Conservation (phyloP, 1,284 basidiomycete species). For the Athelia psychrophila region DNA sequence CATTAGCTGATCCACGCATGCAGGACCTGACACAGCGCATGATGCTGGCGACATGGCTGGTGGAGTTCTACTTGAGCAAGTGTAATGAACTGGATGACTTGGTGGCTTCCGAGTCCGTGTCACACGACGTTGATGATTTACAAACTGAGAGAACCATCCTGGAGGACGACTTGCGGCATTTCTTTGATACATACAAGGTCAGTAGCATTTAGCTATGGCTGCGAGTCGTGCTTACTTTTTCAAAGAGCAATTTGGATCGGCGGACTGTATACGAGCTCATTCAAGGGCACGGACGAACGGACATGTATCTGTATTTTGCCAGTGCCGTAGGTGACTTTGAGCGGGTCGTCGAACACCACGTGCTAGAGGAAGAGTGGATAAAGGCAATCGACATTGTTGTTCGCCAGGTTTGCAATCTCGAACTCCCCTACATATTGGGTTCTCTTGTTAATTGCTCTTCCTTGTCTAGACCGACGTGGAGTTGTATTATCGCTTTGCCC, state of each 20-base stretch:
- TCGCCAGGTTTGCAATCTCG: slow-evolving; percentile 61
- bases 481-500: slow-evolving; percentile 91
- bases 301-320: slow-evolving; percentile 92
- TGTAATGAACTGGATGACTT: slow-evolving; percentile 95
- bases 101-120: slow-evolving; percentile 79
- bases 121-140: slow-evolving; percentile 86
- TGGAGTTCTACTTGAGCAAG: slow-evolving; percentile 96
- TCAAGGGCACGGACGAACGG: slow-evolving; percentile 88
- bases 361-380: slow-evolving; percentile 88
- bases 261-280: slow-evolving; percentile 91
- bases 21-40: slow-evolving; percentile 92
- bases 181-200: slow-evolving; percentile 91
- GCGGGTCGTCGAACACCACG: slow-evolving; percentile 90
- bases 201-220: slow-evolving; percentile 3
- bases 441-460: slow-evolving; percentile 2
- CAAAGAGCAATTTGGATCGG: slow-evolving; percentile 78
- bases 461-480: slow-evolving; percentile 66
- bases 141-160: slow-evolving; percentile 79
- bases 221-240: slow-evolving; percentile 1
- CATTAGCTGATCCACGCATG: background rate
- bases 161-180: slow-evolving; percentile 91
- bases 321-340: slow-evolving; percentile 79
- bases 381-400: slow-evolving; percentile 89
- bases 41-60: slow-evolving; percentile 98
- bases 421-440: background rate